Conservation (phyloP, 495 filamentous ascomycete genomes). For the Penicillium maclennaniae region DNA sequence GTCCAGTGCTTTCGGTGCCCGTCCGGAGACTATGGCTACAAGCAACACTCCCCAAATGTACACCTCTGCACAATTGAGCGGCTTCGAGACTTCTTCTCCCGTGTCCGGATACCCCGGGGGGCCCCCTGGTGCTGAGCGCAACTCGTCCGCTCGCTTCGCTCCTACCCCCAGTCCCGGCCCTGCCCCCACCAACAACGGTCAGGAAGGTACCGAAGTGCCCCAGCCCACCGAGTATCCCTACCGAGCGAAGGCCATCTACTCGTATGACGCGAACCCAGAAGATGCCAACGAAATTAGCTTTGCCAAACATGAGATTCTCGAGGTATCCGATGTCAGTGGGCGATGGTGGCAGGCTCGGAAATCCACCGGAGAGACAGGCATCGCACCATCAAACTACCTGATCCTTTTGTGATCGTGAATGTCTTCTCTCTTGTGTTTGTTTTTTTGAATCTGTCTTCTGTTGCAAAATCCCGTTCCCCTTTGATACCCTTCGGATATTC, state of each 20-base stretch:
- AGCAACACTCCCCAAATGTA: constrained; percentile 90
- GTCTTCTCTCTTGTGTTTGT: constrained; percentile 19
- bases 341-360: constrained; percentile 99
- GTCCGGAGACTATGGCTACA: constrained; percentile 78
- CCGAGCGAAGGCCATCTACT: constrained; percentile 95
- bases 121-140: constrained; percentile 53
- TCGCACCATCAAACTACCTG: constrained; percentile 96
- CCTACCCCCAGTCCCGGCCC: constrained; percentile 28
- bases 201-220: constrained; percentile 59
- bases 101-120: constrained; percentile 74
- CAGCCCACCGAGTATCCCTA: constrained; percentile 94
- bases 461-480: constrained; percentile 29
- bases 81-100: constrained; percentile 93
- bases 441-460: constrained; percentile 29
- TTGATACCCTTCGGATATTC: constrained; percentile 50
- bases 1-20: constrained; percentile 47
- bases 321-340: constrained; percentile 95
- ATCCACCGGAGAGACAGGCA: constrained; percentile 90
- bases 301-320: constrained; percentile 91
- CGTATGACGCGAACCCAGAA: constrained; percentile 96
- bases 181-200: constrained; percentile 11
- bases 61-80: constrained; percentile 88
- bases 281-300: constrained; percentile 98
- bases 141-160: constrained; percentile 55
- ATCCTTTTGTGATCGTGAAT: constrained; percentile 75